Evolutionary conservation across 2,329 filamentous ascomycete species (phyloP).

Genomic region (Aspergillus unguis): DNA sequence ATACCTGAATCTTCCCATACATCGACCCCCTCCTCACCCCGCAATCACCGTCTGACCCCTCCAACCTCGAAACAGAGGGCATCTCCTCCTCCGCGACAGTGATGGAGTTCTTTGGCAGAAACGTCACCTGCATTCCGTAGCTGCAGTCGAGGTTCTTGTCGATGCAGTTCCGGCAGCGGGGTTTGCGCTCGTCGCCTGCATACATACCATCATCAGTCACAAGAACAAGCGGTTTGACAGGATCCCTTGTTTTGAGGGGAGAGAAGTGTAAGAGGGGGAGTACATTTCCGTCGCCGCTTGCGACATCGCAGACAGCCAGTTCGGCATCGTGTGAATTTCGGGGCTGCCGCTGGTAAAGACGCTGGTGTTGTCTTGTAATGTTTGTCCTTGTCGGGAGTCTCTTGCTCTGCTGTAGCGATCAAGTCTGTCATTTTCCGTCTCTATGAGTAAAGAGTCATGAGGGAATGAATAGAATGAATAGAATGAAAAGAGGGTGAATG

Average conservation of each 20-base stretch:
- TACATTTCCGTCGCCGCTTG: constrained; percentile 50
- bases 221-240: background rate
- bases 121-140: constrained; percentile 49
- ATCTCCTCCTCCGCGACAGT: constrained; percentile 31
- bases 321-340: constrained; percentile 26
- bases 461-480: too few relatives aligned
- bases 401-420: background rate
- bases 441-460: background rate
- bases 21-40: background rate
- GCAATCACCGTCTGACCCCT: background rate
- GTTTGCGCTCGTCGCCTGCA: constrained; percentile 52
- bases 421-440: background rate
- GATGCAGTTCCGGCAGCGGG: constrained; percentile 49
- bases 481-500: background rate
- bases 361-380: background rate
- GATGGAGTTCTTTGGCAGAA: constrained; percentile 49
- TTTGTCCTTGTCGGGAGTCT: background rate
- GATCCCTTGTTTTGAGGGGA: background rate
- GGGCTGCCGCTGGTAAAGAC: background rate
- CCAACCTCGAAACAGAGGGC: background rate
- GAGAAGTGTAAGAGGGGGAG: background rate
- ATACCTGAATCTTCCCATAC: constrained; percentile 24
- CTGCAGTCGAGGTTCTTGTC: constrained; percentile 48
- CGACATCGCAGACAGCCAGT: constrained; percentile 52
- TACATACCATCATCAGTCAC: background rate